These are phyloP conservation scores for Solanum virginianum DNA, from an alignment of 257 asterid genomes.

Conservation along the genomic window DNA sequence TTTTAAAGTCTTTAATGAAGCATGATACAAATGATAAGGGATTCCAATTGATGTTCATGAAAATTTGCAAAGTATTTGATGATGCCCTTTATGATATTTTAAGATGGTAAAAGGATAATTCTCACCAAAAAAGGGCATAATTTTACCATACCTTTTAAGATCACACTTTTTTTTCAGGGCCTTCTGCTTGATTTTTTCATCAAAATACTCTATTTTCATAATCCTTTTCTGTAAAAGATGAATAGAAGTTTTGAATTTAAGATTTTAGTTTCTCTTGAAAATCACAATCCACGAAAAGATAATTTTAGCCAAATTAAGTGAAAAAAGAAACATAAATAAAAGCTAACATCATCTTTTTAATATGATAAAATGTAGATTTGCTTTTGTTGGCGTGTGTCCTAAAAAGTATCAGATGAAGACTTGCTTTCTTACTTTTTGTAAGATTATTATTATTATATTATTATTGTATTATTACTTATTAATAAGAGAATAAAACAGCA, in stretches of 20 bases:
- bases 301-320: neutral
- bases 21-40: too few relatives aligned
- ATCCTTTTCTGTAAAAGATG: constrained; percentile 15
- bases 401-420: neutral
- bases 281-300: neutral
- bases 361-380: neutral
- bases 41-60: too few relatives aligned
- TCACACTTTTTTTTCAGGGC: constrained; percentile 11
- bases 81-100: too few relatives aligned
- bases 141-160: constrained; percentile 1
- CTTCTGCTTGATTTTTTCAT: constrained; percentile 14
- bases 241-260: neutral
- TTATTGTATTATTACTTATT: too few relatives aligned
- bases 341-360: neutral
- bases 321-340: neutral
- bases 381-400: neutral
- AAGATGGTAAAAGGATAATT: too few relatives aligned
- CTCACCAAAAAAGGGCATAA: too few relatives aligned
- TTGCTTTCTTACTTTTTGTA: neutral
- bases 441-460: neutral
- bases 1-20: too few relatives aligned
- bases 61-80: too few relatives aligned
- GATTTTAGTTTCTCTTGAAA: neutral
- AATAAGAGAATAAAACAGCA: too few relatives aligned
- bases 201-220: constrained; percentile 7